These are phyloP conservation scores for Eucalyptus regnans DNA, from an alignment of 345 rosid genomes.

Conservation along the genomic window DNA sequence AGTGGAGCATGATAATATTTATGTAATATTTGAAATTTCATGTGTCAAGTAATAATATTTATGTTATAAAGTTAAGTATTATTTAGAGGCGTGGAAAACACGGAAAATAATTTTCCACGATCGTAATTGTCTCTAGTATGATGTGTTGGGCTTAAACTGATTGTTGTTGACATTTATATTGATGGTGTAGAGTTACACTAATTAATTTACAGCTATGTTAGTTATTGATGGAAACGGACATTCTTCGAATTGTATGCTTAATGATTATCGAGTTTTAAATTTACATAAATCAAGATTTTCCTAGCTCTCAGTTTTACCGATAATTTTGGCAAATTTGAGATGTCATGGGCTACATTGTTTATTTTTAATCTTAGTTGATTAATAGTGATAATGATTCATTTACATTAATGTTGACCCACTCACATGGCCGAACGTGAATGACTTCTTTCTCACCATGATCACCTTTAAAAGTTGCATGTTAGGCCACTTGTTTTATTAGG, in stretches of 20 bases:
- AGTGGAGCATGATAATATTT: not conserved
- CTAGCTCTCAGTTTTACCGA: not conserved
- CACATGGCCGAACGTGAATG: not conserved
- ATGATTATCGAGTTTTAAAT: not conserved
- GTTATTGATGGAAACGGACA: not conserved
- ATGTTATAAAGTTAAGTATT: not conserved
- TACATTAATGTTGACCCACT: not conserved
- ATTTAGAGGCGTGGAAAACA: rapidly evolving
- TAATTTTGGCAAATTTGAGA: not conserved
- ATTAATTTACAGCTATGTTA: not conserved
- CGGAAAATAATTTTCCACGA: rapidly evolving
- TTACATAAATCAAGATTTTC: not conserved
- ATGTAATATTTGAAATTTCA: not conserved
- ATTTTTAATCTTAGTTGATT: not conserved
- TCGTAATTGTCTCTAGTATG: not conserved
- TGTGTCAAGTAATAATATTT: not conserved
- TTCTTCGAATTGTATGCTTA: not conserved
- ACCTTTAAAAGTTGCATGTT: not conserved
- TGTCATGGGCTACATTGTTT: not conserved
- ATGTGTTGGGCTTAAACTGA: not conserved
- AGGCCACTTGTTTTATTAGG: not conserved
- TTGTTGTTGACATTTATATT: not conserved
- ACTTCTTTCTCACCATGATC: not conserved
- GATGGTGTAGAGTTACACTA: not conserved
- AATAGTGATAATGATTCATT: not conserved